phyloP scores from a whole-genome alignment of 768 basidiomycete species.

The Lactarius trivialis region DNA sequence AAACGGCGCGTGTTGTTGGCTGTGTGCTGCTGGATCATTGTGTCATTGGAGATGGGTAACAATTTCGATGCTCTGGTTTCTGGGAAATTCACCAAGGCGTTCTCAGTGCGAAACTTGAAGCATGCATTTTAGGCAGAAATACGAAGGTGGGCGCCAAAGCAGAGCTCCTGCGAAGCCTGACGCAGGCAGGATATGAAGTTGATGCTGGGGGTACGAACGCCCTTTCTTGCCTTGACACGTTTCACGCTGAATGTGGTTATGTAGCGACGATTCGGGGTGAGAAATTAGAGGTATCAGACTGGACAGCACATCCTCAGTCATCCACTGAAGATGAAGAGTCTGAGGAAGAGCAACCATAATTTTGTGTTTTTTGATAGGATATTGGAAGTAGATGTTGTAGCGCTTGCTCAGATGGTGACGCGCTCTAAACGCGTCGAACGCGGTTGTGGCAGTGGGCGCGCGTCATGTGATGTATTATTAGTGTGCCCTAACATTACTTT shows the following conservation, averaged over 20 bases:
- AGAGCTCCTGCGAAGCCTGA: constrained; percentile 59
- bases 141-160: constrained; percentile 68
- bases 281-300: constrained; percentile 51
- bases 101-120: constrained; percentile 65
- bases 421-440: constrained; percentile 9
- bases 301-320: constrained; percentile 36
- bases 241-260: neutral
- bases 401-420: neutral
- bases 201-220: constrained; percentile 46
- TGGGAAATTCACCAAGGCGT: neutral
- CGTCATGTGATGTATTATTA: constrained; percentile 13
- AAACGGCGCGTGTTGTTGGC: constrained; percentile 74
- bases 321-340: constrained; percentile 25
- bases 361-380: neutral
- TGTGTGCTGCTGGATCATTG: constrained; percentile 89
- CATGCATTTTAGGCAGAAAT: constrained; percentile 67
- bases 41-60: constrained; percentile 79
- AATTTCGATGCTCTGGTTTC: constrained; percentile 6
- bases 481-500: neutral
- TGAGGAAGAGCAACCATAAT: constrained; percentile 18
- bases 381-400: neutral
- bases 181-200: constrained; percentile 75
- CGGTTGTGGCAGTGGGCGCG: constrained; percentile 15
- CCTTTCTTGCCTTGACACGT: neutral
- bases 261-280: constrained; percentile 51